phyloP scores from a whole-genome alignment of 192 early-diverging fungal species.

The Umbelopsis vinacea region DNA sequence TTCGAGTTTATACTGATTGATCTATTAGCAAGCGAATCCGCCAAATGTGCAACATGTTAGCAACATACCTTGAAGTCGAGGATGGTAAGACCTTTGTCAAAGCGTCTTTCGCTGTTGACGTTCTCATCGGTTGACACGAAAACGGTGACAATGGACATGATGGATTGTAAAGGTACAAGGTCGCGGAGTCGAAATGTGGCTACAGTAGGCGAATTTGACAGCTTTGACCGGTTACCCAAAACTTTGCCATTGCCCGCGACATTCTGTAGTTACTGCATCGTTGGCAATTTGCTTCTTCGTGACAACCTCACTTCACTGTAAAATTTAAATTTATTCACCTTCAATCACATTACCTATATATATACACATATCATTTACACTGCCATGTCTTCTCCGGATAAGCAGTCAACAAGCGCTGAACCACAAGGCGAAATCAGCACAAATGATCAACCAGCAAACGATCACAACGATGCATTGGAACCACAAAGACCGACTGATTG shows the following conservation, averaged over 20 bases:
- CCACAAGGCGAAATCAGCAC: background rate
- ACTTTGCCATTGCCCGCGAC: background rate
- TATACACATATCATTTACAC: too few species aligned
- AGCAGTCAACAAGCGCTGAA: background rate
- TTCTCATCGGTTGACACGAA: slow-evolving; percentile 82
- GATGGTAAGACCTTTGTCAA: slow-evolving; percentile 77
- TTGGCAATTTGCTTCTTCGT: background rate
- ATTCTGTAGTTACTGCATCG: background rate
- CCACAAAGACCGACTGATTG: background rate
- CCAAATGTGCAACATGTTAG: background rate
- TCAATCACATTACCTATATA: background rate
- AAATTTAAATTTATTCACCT: too few species aligned
- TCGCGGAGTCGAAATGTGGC: slow-evolving; percentile 1
- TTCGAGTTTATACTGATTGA: slow-evolving; percentile 74
- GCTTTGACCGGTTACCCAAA: background rate
- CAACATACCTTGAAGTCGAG: slow-evolving; percentile 66
- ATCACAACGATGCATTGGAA: too few species aligned
- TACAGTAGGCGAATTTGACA: background rate
- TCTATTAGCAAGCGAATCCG: background rate
- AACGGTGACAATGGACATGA: slow-evolving; percentile 84
- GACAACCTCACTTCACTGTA: too few species aligned
- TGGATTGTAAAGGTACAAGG: background rate
- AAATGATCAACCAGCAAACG: background rate
- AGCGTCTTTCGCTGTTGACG: slow-evolving; percentile 84
- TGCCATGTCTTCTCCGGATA: background rate